These are phyloP conservation scores for Lasiodiplodia citricola DNA, from an alignment of 2,329 filamentous ascomycete species.

Conservation along the genomic window DNA sequence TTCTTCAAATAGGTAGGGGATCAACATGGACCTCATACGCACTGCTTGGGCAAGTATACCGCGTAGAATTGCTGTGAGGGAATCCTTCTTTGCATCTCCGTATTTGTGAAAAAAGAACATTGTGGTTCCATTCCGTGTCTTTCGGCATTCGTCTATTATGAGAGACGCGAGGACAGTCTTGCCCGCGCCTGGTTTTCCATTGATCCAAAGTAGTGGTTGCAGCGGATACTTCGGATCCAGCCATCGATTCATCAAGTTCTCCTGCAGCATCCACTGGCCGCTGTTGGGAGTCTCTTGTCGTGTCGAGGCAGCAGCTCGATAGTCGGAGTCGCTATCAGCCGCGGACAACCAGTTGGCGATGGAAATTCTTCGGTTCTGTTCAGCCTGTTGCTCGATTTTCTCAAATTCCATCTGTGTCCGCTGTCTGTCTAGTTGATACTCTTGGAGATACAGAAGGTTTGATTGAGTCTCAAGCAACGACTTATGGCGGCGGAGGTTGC, in stretches of 20 bases:
- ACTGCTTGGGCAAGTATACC: neutral
- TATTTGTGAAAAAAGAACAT: neutral
- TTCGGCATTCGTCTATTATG: slow-evolving; percentile 43
- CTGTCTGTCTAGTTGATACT: neutral
- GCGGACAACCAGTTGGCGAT: slow-evolving; percentile 29
- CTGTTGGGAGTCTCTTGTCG: neutral
- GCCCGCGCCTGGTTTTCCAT: slow-evolving; percentile 50
- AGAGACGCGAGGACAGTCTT: slow-evolving; percentile 51
- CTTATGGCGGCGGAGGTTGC: slow-evolving; percentile 30
- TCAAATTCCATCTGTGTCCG: neutral
- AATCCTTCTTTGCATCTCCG: neutral
- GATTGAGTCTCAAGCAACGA: slow-evolving; percentile 33
- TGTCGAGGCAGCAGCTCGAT: neutral
- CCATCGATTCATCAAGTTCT: neutral
- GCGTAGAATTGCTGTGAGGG: neutral
- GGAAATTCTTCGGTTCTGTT: slow-evolving; percentile 26
- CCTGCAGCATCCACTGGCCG: neutral
- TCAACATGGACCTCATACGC: neutral
- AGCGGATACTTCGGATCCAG: neutral
- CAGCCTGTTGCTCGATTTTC: neutral
- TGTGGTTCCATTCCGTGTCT: neutral
- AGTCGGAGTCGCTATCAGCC: neutral
- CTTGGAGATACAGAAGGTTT: slow-evolving; percentile 18
- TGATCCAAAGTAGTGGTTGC: slow-evolving; percentile 45
- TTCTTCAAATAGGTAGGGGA: neutral